A percentile compares a stretch with the other conserved stretches of the same genome.
phyloP scores from a whole-genome alignment of 768 basidiomycete genomes.

The Lactarius deliciosus region DNA sequence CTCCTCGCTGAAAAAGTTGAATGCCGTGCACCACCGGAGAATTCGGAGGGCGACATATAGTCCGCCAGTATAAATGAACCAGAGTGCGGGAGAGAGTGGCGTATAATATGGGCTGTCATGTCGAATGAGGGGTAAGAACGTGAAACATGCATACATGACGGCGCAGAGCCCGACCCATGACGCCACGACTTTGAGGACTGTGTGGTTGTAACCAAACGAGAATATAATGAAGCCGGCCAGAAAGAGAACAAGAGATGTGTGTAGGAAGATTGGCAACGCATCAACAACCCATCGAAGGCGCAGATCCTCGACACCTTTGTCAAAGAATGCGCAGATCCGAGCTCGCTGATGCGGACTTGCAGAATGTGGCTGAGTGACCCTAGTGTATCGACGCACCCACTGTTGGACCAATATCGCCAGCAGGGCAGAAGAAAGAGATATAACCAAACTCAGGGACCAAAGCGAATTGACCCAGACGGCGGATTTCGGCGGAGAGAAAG shows the following conservation, averaged over 20 bases:
- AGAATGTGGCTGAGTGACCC: neutral
- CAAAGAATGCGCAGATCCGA: neutral
- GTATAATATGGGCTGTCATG: neutral
- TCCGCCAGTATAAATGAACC: neutral
- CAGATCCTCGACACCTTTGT: slow-evolving; percentile 5
- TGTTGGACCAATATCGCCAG: neutral
- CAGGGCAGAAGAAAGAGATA: neutral
- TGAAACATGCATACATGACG: neutral
- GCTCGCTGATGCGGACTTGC: neutral
- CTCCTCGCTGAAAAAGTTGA: neutral
- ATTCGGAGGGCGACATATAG: neutral
- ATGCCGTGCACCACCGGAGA: neutral
- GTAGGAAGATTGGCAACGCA: slow-evolving; percentile 12
- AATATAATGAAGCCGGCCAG: slow-evolving; percentile 13
- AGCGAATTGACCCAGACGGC: neutral
- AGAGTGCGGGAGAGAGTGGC: neutral
- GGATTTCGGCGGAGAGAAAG: neutral
- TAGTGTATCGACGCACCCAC: neutral
- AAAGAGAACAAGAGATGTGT: slow-evolving; percentile 19
- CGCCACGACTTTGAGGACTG: neutral
- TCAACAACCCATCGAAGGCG: neutral
- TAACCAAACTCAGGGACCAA: neutral
- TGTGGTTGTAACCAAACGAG: neutral
- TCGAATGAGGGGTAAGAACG: neutral
- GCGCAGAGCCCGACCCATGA: neutral